phyloP scores from a whole-genome alignment of 257 asterid species.

The Solanum lycopersicoides region DNA sequence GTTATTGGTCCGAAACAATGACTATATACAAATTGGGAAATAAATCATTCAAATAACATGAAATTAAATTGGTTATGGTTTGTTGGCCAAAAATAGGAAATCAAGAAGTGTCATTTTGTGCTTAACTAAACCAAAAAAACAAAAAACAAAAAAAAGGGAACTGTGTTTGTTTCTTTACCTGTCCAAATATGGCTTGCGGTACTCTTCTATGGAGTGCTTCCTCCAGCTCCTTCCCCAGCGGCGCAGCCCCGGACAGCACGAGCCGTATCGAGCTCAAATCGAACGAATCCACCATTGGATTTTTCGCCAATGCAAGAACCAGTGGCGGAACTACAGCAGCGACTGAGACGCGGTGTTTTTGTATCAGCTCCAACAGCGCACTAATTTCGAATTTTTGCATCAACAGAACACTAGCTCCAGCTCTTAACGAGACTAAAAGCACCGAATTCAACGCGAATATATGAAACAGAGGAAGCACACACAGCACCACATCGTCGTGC shows the following conservation, averaged over 20 bases:
- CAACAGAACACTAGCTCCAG: constrained; percentile 49
- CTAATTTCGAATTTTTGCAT: constrained; percentile 75
- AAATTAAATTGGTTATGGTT: background rate
- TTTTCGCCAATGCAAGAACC: constrained; percentile 70
- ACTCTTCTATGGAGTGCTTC: constrained; percentile 44
- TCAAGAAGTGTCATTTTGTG: background rate
- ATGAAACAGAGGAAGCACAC: constrained; percentile 72
- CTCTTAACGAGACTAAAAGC: constrained; percentile 51
- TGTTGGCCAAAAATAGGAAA: background rate
- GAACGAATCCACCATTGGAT: constrained; percentile 48
- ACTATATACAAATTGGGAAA: background rate
- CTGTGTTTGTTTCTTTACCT: constrained; percentile 25
- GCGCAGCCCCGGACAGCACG: constrained; percentile 85
- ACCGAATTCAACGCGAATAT: constrained; percentile 58
- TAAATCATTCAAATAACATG: background rate
- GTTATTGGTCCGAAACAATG: background rate
- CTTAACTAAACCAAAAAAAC: background rate
- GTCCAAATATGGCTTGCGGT: constrained; percentile 84
- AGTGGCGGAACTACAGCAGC: constrained; percentile 87
- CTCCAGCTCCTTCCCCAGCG: constrained; percentile 80
- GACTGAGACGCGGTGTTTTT: constrained; percentile 53
- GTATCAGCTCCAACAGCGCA: constrained; percentile 48
- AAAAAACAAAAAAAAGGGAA: background rate
- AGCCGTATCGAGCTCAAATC: constrained; percentile 59
- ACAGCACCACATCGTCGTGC: constrained; percentile 45